A percentile compares a stretch with the other conserved stretches of the same genome.
phyloP scores from a whole-genome alignment of 2,329 filamentous ascomycete species.

The Septoria petroselini region DNA sequence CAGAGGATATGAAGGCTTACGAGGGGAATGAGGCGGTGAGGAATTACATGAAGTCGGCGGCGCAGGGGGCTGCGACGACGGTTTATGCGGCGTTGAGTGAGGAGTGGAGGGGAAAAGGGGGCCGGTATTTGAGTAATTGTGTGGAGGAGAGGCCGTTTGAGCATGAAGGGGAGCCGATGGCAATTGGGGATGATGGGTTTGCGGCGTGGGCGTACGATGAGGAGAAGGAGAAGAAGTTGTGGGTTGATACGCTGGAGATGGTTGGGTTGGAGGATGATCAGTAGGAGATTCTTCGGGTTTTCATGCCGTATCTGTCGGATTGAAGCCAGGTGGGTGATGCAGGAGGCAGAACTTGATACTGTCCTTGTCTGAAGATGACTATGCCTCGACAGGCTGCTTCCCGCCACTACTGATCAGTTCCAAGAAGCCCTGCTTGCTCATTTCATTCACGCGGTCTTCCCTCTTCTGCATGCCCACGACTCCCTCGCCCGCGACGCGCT shows the following conservation, averaged over 20 bases:
- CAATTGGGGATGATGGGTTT: slow-evolving; percentile 37
- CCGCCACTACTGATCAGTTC: slow-evolving; percentile 71
- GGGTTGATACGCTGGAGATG: slow-evolving; percentile 34
- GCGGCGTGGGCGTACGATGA: slow-evolving; percentile 40
- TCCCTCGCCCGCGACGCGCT: slow-evolving; percentile 65
- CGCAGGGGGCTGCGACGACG: slow-evolving; percentile 51
- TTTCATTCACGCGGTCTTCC: slow-evolving; percentile 87
- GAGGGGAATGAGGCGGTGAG: slow-evolving; percentile 18
- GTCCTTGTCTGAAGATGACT: too few species aligned
- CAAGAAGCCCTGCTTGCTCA: slow-evolving; percentile 95
- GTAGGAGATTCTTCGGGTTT: too few species aligned
- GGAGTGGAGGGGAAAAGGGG: slow-evolving; percentile 41
- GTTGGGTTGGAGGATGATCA: slow-evolving; percentile 18
- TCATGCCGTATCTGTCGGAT: too few species aligned
- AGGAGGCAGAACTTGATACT: too few species aligned
- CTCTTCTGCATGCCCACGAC: slow-evolving; percentile 75
- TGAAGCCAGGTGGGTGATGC: too few species aligned
- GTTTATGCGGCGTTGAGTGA: slow-evolving; percentile 46
- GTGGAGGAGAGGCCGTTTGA: slow-evolving; percentile 36
- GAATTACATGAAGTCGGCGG: slow-evolving; percentile 34
- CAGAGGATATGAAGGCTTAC: slow-evolving; percentile 22
- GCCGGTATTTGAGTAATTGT: slow-evolving; percentile 29
- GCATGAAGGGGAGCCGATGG: slow-evolving; percentile 12
- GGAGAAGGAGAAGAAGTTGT: slow-evolving; percentile 43
- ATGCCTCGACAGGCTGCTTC: slow-evolving; percentile 33